Evolutionary conservation across 1,284 basidiomycete genomes (phyloP).

Genomic region (Leccinum pachyderme): DNA sequence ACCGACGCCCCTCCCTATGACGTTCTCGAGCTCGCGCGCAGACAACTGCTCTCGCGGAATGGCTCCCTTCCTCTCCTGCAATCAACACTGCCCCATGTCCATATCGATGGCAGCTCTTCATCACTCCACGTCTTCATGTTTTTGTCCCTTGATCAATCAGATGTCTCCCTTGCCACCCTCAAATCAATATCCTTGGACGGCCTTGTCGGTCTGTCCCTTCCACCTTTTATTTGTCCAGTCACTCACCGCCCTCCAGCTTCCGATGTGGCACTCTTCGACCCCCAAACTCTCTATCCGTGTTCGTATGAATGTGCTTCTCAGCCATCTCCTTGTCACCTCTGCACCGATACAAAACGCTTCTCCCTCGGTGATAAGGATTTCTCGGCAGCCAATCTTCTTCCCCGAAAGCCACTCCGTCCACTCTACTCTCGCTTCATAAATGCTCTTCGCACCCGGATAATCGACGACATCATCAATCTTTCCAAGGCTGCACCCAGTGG

Average conservation of each 20-base stretch:
- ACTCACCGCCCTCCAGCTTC: slow-evolving; percentile 31
- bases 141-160: slow-evolving; percentile 36
- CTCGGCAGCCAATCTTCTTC: slow-evolving; percentile 36
- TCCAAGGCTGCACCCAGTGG: slow-evolving; percentile 26
- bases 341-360: slow-evolving; percentile 31
- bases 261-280: slow-evolving; percentile 41
- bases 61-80: slow-evolving; percentile 37
- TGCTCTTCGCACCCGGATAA: slow-evolving; percentile 48
- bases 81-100: slow-evolving; percentile 51
- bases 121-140: slow-evolving; percentile 57
- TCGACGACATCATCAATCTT: slow-evolving; percentile 54
- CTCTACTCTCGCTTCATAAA: slow-evolving; percentile 45
- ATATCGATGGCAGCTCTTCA: slow-evolving; percentile 41
- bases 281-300: slow-evolving; percentile 52
- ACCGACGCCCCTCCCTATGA: slow-evolving; percentile 36
- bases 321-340: slow-evolving; percentile 42
- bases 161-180: slow-evolving; percentile 35
- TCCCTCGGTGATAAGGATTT: slow-evolving; percentile 18
- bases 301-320: slow-evolving; percentile 44
- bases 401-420: slow-evolving; percentile 44
- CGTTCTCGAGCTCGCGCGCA: slow-evolving; percentile 54
- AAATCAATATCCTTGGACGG: slow-evolving; percentile 41
- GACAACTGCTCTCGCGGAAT: slow-evolving; percentile 43
- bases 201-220: slow-evolving; percentile 43
- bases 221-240: not conserved